Evolutionary conservation across 1,284 basidiomycete species (phyloP).

Genomic region (Rhodotorula glutinis): DNA sequence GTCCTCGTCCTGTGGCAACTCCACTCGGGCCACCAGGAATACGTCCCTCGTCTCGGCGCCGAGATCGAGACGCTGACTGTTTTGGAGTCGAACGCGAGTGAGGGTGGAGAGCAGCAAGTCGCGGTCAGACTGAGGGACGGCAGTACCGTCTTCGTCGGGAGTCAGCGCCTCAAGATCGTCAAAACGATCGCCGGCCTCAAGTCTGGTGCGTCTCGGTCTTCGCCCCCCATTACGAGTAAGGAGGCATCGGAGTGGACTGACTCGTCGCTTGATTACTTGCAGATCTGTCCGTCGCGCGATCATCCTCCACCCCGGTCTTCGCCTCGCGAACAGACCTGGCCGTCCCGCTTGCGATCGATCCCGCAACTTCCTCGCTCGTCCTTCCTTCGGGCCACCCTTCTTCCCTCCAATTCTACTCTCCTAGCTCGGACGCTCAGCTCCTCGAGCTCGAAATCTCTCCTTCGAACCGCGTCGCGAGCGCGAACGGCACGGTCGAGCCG

Average conservation of each 20-base stretch:
- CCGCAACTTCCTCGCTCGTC: slow-evolving; percentile 60
- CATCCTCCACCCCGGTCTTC: neutral
- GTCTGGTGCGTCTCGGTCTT: slow-evolving; percentile 58
- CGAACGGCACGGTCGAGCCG: slow-evolving; percentile 73
- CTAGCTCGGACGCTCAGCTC: slow-evolving; percentile 65
- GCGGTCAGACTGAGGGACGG: slow-evolving; percentile 80
- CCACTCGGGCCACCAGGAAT: slow-evolving; percentile 78
- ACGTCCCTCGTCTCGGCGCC: slow-evolving; percentile 86
- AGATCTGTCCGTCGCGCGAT: slow-evolving; percentile 42
- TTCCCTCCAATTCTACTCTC: slow-evolving; percentile 85
- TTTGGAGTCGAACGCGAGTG: slow-evolving; percentile 47
- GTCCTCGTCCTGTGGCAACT: slow-evolving; percentile 95
- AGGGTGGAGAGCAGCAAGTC: slow-evolving; percentile 70
- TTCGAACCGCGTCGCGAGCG: slow-evolving; percentile 77
- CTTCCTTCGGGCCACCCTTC: slow-evolving; percentile 92
- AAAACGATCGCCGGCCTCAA: slow-evolving; percentile 75
- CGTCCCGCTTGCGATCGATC: slow-evolving; percentile 69
- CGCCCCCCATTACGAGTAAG: neutral
- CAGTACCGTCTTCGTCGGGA: slow-evolving; percentile 71
- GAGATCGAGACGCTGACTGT: slow-evolving; percentile 61
- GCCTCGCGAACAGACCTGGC: slow-evolving; percentile 4
- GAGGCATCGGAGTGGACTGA: too few relatives aligned
- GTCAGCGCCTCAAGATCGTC: slow-evolving; percentile 67
- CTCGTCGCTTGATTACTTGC: neutral
- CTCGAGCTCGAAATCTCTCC: slow-evolving; percentile 90